phyloP scores from a whole-genome alignment of 345 rosid genomes.

The Nasturtium officinale region DNA sequence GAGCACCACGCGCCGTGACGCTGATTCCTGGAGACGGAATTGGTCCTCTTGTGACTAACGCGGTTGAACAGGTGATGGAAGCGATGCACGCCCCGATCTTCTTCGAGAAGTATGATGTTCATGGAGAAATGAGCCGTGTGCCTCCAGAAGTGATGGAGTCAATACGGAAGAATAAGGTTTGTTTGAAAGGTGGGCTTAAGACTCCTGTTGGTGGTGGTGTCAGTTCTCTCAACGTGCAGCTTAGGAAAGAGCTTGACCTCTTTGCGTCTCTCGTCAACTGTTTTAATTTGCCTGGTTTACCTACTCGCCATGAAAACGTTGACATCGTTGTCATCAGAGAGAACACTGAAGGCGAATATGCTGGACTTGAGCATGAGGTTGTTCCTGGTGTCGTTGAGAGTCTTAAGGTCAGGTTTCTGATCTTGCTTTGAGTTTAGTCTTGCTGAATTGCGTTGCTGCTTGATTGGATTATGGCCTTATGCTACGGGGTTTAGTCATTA shows the following conservation, averaged over 20 bases:
- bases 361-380: conserved; percentile 95
- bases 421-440: not conserved
- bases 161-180: conserved; percentile 91
- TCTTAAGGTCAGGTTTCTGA: conserved; percentile 62
- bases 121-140: conserved; percentile 85
- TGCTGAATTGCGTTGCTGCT: not conserved
- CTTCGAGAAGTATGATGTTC: conserved; percentile 88
- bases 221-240: conserved; percentile 80
- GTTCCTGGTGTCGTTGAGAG: conserved; percentile 98
- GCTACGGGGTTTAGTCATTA: not conserved
- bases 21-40: conserved; percentile 96
- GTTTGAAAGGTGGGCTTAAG: conserved; percentile 86
- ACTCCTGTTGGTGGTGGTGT: conserved; percentile 99
- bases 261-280: conserved; percentile 92
- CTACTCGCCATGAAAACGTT: conserved; percentile 83
- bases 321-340: conserved; percentile 95
- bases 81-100: conserved; percentile 98
- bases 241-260: conserved; percentile 87
- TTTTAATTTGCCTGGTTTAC: conserved; percentile 81
- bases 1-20: conserved; percentile 82
- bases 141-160: conserved; percentile 88
- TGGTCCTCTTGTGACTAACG: conserved; percentile 86
- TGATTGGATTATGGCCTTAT: not conserved
- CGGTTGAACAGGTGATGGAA: conserved; percentile 93
- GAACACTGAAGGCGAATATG: conserved; percentile 95